Percentiles rank a stretch among this genome's conserved stretches.
These are phyloP conservation scores for Gracilariopsis chorda DNA, from an alignment of 23 red algal species.

Conservation along the genomic window DNA sequence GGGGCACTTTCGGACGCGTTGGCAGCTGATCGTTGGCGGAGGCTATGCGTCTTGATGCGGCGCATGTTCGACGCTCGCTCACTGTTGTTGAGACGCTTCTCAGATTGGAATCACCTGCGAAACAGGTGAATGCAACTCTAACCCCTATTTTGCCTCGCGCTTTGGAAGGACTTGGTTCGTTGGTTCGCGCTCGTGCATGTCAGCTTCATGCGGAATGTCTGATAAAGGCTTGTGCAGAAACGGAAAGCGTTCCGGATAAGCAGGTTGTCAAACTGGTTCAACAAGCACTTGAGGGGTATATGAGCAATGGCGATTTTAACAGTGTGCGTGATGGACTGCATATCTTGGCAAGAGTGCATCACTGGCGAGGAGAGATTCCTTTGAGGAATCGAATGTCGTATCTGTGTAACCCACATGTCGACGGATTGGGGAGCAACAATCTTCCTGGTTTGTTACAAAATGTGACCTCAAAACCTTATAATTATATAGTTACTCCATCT, in stretches of 20 bases:
- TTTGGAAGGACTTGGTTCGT: slow-evolving; percentile 22
- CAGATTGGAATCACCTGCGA: neutral
- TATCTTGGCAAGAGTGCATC: slow-evolving; percentile 33
- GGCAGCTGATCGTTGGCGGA: slow-evolving; percentile 27
- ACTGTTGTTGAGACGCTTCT: slow-evolving; percentile 26
- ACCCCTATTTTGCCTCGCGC: neutral
- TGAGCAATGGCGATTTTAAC: neutral
- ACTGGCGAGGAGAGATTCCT: slow-evolving; percentile 22
- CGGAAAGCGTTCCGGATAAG: neutral
- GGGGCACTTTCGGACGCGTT: slow-evolving; percentile 18
- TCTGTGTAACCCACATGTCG: neutral
- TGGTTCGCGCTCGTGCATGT: slow-evolving; percentile 10
- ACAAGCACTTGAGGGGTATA: neutral
- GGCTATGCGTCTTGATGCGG: slow-evolving; percentile 20
- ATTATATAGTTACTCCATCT: neutral
- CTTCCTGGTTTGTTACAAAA: neutral
- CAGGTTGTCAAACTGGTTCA: slow-evolving; percentile 1
- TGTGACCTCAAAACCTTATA: neutral
- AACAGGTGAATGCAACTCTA: neutral
- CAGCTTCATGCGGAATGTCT: slow-evolving; percentile 45
- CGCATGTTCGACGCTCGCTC: slow-evolving; percentile 29
- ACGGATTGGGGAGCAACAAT: neutral
- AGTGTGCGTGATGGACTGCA: slow-evolving; percentile 26
- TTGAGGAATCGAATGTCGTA: neutral
- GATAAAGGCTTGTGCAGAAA: neutral